Base-by-base conservation (phyloP, 2,329 filamentous ascomycete genomes). In the Didymella pinodella region DNA sequence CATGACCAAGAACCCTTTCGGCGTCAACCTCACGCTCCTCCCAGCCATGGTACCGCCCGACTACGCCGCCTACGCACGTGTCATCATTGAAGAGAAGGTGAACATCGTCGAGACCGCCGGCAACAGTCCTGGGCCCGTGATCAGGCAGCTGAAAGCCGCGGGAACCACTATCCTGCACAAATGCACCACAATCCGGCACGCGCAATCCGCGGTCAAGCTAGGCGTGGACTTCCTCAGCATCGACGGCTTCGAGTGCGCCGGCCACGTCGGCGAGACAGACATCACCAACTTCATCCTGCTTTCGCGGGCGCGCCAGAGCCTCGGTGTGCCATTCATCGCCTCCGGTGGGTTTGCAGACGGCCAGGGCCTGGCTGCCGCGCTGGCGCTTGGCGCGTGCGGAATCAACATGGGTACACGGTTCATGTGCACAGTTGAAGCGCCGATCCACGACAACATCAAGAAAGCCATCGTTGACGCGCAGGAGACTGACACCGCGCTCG, bases 341-440 rank as follows among this genome's bases (percentile, higher is more conserved):
- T 96, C 91, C 1, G 95, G 95, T 56, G 95, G 95, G 2, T 98
- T 99, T 74, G 94, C 93, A 12, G 95, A 99, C 76, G 95, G 95
- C 0, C 87, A 96, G 71, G 95, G 95, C 4, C 85, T 99, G 20
- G 95, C 95, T 0, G 95, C 94, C 2, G 95, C 95, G 7, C 82
- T 99, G 68, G 89, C 90, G 40, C 85, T 99, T 12, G 95, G 95
- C 34, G 95, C 95, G 0, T 91, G 92, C 76, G 95, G 95, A 63
- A 89, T 98, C 80, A 99, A 99, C 81, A 99, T 99, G 95, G 95
- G 95, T 57, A 99, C 95, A 10, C 85, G 95, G 41, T 99, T 98
- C 82, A 96, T 99, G 91, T 94, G 90, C 81, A 98, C 95, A 0
- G 84, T 94, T 44, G 95, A 98, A 79, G 89, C 93, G 16, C 95